Conservation (phyloP, 331 rosid genomes). For the Cydonia oblonga region DNA sequence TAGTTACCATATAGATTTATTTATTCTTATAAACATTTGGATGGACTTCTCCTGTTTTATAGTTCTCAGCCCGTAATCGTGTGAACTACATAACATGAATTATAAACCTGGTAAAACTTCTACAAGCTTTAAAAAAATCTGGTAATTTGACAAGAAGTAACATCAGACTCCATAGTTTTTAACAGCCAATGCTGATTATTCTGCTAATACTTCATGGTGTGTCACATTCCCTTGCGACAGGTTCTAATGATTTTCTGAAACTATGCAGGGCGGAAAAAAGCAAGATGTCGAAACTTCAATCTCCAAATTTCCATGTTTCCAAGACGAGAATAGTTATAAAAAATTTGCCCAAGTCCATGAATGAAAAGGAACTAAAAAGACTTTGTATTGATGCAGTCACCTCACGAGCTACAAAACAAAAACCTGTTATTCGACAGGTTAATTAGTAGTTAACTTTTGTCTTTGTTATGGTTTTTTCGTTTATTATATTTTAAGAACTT, state of each 20-base stretch:
- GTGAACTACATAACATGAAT: neutral
- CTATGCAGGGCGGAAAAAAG: conserved; percentile 55
- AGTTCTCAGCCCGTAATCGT: neutral
- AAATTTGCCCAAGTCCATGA: conserved; percentile 84
- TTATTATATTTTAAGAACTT: neutral
- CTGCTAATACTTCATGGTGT: neutral
- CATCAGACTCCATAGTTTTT: neutral
- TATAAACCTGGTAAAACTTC: neutral
- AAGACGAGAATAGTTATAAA: conserved; percentile 68
- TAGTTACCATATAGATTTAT: neutral
- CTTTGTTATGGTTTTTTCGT: neutral
- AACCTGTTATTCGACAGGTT: conserved; percentile 79
- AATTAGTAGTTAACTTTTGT: conserved; percentile 9
- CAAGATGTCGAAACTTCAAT: conserved; percentile 71
- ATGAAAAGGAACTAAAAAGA: conserved; percentile 65
- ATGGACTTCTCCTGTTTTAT: neutral
- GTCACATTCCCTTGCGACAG: conserved; percentile 2
- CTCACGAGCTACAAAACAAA: conserved; percentile 87
- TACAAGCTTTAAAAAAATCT: neutral
- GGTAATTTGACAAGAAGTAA: neutral
- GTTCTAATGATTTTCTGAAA: conserved; percentile 12
- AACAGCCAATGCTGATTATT: neutral
- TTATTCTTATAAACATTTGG: neutral
- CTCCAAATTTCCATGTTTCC: conserved; percentile 95
- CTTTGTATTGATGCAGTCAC: conserved; percentile 76